Evolutionary conservation across 2,329 filamentous ascomycete genomes (phyloP).

Genomic region (Neospermospora avenae): DNA sequence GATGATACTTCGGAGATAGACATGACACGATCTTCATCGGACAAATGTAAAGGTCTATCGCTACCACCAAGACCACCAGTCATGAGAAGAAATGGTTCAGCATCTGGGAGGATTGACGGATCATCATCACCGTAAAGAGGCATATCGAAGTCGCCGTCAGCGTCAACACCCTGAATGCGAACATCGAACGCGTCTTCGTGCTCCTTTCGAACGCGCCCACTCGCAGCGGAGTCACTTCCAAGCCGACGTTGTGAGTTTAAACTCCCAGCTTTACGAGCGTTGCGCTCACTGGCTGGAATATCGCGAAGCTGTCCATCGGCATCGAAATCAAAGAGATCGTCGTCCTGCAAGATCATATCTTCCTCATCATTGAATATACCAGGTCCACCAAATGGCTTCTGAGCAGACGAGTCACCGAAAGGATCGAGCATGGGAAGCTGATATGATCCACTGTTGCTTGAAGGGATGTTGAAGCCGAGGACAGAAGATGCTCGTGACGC

Average conservation of each 20-base stretch:
- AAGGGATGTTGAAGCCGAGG: constrained; percentile 46
- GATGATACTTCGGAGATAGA: constrained; percentile 35
- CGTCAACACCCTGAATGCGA: constrained; percentile 26
- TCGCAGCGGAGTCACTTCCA: constrained; percentile 37
- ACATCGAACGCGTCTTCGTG: constrained; percentile 39
- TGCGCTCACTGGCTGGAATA: constrained; percentile 32
- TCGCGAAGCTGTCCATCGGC: constrained; percentile 58
- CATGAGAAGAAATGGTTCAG: constrained; percentile 32
- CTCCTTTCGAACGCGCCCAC: constrained; percentile 40
- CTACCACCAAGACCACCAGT: constrained; percentile 23
- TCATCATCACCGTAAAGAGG: constrained; percentile 31
- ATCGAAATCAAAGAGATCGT: constrained; percentile 59
- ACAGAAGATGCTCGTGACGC: constrained; percentile 32
- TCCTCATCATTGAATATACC: constrained; percentile 39
- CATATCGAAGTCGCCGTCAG: constrained; percentile 32
- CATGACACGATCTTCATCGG: constrained; percentile 27
- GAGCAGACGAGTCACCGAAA: constrained; percentile 35
- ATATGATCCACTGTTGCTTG: constrained; percentile 40
- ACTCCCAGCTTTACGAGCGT: constrained; percentile 19
- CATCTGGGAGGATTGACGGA: constrained; percentile 31
- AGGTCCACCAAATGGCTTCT: constrained; percentile 29
- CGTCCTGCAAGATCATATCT: constrained; percentile 43
- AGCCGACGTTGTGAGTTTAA: constrained; percentile 15
- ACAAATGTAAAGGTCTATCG: constrained; percentile 22
- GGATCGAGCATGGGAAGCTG: constrained; percentile 29